phyloP scores from a whole-genome alignment of 441 rosid genomes.

The Erodium chrysanthum region DNA sequence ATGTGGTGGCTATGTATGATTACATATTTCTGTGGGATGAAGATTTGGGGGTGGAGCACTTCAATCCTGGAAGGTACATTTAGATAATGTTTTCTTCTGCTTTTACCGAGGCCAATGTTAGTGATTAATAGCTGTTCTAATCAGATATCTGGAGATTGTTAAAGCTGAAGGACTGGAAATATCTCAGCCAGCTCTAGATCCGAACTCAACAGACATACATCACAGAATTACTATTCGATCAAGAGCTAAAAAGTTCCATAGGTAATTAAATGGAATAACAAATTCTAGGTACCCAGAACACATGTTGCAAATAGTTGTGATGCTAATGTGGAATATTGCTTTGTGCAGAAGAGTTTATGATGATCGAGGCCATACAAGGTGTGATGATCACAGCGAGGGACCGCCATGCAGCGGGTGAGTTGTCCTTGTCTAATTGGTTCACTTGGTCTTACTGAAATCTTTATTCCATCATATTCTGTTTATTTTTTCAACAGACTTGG shows the following conservation, averaged over 20 bases:
- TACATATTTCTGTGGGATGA: constrained; percentile 94
- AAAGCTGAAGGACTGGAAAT: constrained; percentile 79
- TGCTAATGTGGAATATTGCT: constrained; percentile 21
- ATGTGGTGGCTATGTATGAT: constrained; percentile 64
- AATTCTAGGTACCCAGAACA: constrained; percentile 8
- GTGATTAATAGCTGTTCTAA: background rate
- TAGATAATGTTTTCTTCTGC: background rate
- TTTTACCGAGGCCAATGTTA: background rate
- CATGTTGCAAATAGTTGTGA: constrained; percentile 4
- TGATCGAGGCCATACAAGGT: constrained; percentile 54
- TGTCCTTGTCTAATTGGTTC: constrained; percentile 3
- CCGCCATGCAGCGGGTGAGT: constrained; percentile 96
- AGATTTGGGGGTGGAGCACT: constrained; percentile 77
- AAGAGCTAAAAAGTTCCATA: constrained; percentile 54
- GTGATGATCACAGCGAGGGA: constrained; percentile 62
- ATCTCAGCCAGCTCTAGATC: constrained; percentile 94
- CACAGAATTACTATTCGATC: constrained; percentile 82
- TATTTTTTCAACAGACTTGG: too few species aligned
- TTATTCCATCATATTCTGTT: too few species aligned
- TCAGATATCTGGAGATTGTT: constrained; percentile 68
- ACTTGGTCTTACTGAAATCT: background rate
- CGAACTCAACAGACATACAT: constrained; percentile 79
- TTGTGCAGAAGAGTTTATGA: constrained; percentile 72
- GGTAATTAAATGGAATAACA: constrained; percentile 28
- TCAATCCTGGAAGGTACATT: constrained; percentile 59